These are phyloP conservation scores for Tranzscheliella williamsii DNA, from an alignment of 1,284 basidiomycete species.

Conservation along the genomic window DNA sequence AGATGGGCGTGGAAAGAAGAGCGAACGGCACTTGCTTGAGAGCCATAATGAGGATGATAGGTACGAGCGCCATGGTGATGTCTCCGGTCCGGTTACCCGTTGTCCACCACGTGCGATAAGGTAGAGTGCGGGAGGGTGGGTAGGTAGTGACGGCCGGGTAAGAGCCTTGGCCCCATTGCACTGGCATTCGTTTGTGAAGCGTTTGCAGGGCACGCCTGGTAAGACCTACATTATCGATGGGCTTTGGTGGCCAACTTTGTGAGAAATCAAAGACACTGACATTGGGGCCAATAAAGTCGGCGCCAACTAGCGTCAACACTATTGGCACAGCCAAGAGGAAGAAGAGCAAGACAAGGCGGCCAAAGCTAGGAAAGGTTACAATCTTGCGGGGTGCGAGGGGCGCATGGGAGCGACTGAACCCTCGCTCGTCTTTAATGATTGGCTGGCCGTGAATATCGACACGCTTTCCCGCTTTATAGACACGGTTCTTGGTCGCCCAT, in stretches of 20 bases:
- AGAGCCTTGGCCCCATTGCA: slow-evolving; percentile 52
- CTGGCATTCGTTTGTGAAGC: slow-evolving; percentile 12
- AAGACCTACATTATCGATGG: slow-evolving; percentile 19
- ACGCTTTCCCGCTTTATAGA: slow-evolving; percentile 38
- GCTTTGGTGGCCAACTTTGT: slow-evolving; percentile 35
- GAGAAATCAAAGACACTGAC: slow-evolving; percentile 57
- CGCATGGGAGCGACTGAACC: slow-evolving; percentile 14
- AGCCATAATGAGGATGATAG: slow-evolving; percentile 75
- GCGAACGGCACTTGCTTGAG: slow-evolving; percentile 82
- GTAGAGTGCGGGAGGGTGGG: slow-evolving; percentile 68
- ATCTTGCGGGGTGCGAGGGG: slow-evolving; percentile 28
- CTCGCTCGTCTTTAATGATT: slow-evolving; percentile 17
- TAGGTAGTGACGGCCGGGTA: slow-evolving; percentile 43
- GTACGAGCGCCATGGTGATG: slow-evolving; percentile 77
- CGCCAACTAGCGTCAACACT: slow-evolving; percentile 66
- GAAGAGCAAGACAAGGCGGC: slow-evolving; percentile 44
- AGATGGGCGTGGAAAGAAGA: slow-evolving; percentile 72
- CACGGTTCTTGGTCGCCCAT: slow-evolving; percentile 49
- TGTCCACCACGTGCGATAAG: slow-evolving; percentile 75
- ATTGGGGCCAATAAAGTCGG: slow-evolving; percentile 73
- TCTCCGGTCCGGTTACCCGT: slow-evolving; percentile 73
- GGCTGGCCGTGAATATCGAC: slow-evolving; percentile 27
- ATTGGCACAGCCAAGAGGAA: slow-evolving; percentile 48
- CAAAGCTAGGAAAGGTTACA: slow-evolving; percentile 46
- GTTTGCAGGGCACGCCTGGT: slow-evolving; percentile 12